These are phyloP conservation scores for Arthrobotrys sphaeroides DNA, from an alignment of 2,329 filamentous ascomycete genomes.

Conservation along the genomic window DNA sequence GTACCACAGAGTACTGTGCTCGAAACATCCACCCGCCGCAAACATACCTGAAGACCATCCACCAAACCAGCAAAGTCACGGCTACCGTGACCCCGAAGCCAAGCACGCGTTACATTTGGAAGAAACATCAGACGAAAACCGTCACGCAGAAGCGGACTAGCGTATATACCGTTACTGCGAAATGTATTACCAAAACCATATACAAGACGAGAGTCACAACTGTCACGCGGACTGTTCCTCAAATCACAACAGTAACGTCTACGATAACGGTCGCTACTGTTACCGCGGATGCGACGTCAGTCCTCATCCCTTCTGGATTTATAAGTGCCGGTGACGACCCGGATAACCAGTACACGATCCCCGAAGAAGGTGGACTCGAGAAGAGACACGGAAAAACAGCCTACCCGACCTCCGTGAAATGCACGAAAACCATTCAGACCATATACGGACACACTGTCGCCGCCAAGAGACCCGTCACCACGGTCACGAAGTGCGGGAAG, in stretches of 20 bases:
- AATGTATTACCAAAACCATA: slow-evolving; percentile 17
- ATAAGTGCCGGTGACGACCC: slow-evolving; percentile 28
- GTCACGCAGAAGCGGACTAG: slow-evolving; percentile 2
- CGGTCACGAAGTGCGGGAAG: slow-evolving; percentile 29
- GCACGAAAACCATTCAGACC: slow-evolving; percentile 36
- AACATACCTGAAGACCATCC: slow-evolving; percentile 3
- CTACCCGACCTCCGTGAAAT: slow-evolving; percentile 34
- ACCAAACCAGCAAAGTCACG: not conserved
- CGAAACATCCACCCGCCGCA: not conserved
- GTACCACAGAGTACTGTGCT: slow-evolving; percentile 22
- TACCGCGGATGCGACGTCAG: not conserved
- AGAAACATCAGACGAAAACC: slow-evolving; percentile 24
- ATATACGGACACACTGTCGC: slow-evolving; percentile 21
- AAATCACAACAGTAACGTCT: not conserved
- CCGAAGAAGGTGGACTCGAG: not conserved
- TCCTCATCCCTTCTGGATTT: slow-evolving; percentile 26
- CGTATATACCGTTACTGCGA: slow-evolving; percentile 3
- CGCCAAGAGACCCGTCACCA: slow-evolving; percentile 11
- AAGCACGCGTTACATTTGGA: slow-evolving; percentile 22
- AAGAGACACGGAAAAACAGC: not conserved
- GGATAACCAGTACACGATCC: slow-evolving; percentile 22
- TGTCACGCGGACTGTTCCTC: not conserved
- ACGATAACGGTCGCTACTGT: slow-evolving; percentile 10
- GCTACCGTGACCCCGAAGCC: slow-evolving; percentile 23
- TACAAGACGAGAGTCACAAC: not conserved